Conservation (phyloP, 306 rosid species). For the Cucumis melo region DNA sequence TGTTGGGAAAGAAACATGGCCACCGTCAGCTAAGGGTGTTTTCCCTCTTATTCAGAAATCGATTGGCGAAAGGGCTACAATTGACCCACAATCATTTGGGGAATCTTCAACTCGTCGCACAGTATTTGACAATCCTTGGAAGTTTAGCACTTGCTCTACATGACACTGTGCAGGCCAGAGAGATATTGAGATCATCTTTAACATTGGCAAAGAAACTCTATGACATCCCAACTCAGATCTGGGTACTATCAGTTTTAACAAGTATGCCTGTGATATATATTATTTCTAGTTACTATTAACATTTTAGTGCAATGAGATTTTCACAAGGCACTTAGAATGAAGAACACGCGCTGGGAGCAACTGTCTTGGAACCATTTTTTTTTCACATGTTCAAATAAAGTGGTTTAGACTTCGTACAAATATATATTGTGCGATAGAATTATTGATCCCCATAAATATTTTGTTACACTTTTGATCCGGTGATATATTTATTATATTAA, state of each 20-base stretch:
- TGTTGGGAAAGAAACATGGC: neutral
- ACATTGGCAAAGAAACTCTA: conserved; percentile 94
- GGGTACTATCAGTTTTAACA: conserved; percentile 91
- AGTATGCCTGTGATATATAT: conserved; percentile 23
- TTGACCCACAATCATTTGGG: conserved; percentile 80
- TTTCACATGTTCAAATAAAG: neutral
- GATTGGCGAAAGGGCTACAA: conserved; percentile 92
- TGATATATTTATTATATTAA: neutral
- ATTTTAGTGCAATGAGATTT: neutral
- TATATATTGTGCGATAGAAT: neutral
- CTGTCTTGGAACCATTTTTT: neutral
- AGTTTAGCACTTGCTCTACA: conserved; percentile 82
- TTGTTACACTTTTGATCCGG: neutral
- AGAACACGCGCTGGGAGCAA: neutral
- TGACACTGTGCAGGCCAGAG: conserved; percentile 86
- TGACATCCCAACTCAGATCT: conserved; percentile 86
- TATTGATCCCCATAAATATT: neutral
- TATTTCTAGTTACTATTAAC: neutral
- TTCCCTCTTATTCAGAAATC: conserved; percentile 36
- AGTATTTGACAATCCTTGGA: conserved; percentile 88
- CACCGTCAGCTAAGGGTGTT: neutral
- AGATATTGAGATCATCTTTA: conserved; percentile 82
- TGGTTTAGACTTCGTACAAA: neutral
- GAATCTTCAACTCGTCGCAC: conserved; percentile 90
- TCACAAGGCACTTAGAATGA: neutral